These are phyloP conservation scores for Colletotrichum lupini DNA, from an alignment of 2,329 filamentous ascomycete genomes.

Conservation along the genomic window DNA sequence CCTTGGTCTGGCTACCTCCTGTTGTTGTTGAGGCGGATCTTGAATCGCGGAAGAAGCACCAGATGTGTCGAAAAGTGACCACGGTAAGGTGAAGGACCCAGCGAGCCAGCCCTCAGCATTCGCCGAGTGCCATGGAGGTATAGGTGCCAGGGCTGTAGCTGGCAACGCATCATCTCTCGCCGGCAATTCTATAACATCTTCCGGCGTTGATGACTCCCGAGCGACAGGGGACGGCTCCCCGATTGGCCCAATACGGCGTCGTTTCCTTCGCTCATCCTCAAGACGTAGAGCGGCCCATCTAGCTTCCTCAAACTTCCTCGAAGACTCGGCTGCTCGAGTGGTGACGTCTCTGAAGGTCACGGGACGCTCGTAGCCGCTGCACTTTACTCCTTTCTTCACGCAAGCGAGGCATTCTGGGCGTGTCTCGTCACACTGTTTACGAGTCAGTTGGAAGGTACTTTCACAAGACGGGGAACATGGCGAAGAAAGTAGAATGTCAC, in stretches of 20 bases:
- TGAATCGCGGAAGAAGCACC: neutral
- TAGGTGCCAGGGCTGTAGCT: neutral
- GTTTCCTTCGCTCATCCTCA: slow-evolving; percentile 20
- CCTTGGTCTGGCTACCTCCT: too few species aligned
- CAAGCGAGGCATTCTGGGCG: slow-evolving; percentile 24
- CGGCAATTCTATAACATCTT: neutral
- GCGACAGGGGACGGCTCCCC: neutral
- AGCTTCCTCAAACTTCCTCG: slow-evolving; percentile 21
- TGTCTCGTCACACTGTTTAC: slow-evolving; percentile 19
- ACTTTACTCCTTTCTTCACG: slow-evolving; percentile 18
- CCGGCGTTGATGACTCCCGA: neutral
- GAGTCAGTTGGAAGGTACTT: neutral
- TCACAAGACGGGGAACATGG: too few species aligned
- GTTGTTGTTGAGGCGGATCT: neutral
- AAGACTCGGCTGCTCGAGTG: slow-evolving; percentile 19
- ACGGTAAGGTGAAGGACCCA: slow-evolving; percentile 2
- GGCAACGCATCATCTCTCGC: neutral
- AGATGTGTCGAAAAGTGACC: slow-evolving; percentile 7
- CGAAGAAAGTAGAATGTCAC: too few species aligned
- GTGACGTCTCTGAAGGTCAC: slow-evolving; percentile 29
- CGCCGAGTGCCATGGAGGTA: neutral
- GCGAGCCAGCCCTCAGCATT: neutral
- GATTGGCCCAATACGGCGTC: neutral
- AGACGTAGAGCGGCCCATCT: slow-evolving; percentile 12
- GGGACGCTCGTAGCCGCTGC: slow-evolving; percentile 26